Evolutionary conservation across 192 early-diverging fungal genomes (phyloP).

Genomic region (Polychytrium aggregatum): DNA sequence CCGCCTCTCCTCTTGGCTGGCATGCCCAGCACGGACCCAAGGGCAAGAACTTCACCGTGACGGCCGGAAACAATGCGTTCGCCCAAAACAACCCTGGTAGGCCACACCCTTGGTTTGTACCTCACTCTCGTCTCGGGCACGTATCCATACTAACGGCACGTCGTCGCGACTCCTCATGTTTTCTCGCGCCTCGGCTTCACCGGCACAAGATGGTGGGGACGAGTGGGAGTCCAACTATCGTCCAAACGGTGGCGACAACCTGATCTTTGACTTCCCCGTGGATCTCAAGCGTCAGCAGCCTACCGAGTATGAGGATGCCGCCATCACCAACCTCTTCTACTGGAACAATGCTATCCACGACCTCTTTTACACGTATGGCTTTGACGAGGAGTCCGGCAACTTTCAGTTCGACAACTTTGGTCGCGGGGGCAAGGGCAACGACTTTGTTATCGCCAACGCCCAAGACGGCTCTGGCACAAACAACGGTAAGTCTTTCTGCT

Average conservation of each 20-base stretch:
- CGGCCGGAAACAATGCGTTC: conserved; percentile 86
- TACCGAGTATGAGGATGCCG: conserved; percentile 58
- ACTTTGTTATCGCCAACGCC: conserved; percentile 84
- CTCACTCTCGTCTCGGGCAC: neutral
- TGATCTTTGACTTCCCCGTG: conserved; percentile 68
- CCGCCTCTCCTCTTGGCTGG: conserved; percentile 62
- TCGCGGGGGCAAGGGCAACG: conserved; percentile 63
- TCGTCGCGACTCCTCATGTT: too few relatives aligned
- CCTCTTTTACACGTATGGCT: conserved; percentile 80
- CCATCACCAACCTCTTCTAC: conserved; percentile 84
- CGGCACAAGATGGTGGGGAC: conserved; percentile 49
- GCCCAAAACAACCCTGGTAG: conserved; percentile 67
- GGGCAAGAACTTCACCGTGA: conserved; percentile 48
- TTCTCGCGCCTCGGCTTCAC: too few relatives aligned
- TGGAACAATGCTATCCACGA: conserved; percentile 89
- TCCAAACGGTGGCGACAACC: conserved; percentile 41
- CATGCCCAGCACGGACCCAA: conserved; percentile 48
- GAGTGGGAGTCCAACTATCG: conserved; percentile 68
- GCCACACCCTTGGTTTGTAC: conserved; percentile 1
- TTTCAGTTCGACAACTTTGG: conserved; percentile 85
- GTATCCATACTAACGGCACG: neutral
- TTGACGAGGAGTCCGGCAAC: conserved; percentile 82
- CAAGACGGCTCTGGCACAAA: conserved; percentile 86
- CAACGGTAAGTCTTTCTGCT: conserved; percentile 51
- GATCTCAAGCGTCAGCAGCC: conserved; percentile 52